Base-by-base conservation (phyloP, 169 alveolate species). In the Babesia ovis region DNA sequence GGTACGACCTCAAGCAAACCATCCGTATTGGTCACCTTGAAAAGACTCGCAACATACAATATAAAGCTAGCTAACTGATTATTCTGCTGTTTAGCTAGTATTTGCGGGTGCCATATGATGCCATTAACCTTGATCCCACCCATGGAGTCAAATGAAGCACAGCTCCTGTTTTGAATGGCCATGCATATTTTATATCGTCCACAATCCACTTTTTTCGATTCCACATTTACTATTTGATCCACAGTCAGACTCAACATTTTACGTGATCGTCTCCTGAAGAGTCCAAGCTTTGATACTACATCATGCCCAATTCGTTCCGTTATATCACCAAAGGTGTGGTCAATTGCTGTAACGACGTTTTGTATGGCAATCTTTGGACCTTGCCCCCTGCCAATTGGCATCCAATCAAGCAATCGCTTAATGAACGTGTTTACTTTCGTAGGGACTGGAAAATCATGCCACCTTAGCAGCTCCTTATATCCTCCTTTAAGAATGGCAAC, bases 111-210 rank as follows among this genome's bases (percentile, higher is more conserved):
- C 62, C 73, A 46, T 16, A 79, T 32, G 22, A 48, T 59, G n/a
- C 87, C 83, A 31, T 79, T 70, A 1, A 79, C 27, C 39, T 79
- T 68, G 12, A 79, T 23, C 0, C 71, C 67, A 9, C 87, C 83
- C 34, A 68, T 61, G n/a, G 87, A 79, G 35, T 31, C 31, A 23
- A 79, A n/a, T 3, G 57, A 20, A 22, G 42, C 77, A 25, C 3
- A 46, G 29, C 14, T 23, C 37, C 12, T 23, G 4, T n/a, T 64
- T n/a, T 20, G 50, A 5, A 46, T 25, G 1, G 34, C 41, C 11
- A 64, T n/a, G 3, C n/a, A n/a, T 29, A 64, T 41, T 2, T 18
- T 16, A 25, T 64, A 32, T 29, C 61, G 3, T 20, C 11, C 25
- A 23, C 74, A 64, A 2, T 11, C 56, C 16, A 27, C 8, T 23